Conservation (phyloP, 805 yeast genomes). For the Pichia pseudocactophila region DNA sequence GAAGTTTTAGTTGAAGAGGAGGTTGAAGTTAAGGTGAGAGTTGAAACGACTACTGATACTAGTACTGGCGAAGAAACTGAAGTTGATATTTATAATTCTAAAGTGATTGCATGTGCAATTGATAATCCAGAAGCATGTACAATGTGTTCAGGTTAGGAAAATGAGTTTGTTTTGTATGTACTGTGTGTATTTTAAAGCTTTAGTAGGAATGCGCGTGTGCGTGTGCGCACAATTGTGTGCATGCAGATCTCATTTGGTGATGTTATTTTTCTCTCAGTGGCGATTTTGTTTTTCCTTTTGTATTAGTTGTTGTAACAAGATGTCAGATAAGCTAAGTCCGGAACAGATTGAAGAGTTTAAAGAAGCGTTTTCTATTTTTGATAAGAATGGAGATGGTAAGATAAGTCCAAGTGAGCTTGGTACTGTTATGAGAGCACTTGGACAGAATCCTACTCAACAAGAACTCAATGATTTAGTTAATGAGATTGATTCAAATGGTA, state of each 20-base stretch:
- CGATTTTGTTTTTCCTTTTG: no score
- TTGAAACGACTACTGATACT: slow-evolving; percentile 2
- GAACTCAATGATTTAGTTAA: slow-evolving; percentile 95
- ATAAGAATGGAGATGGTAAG: slow-evolving; percentile 94
- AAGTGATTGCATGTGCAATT: slow-evolving; percentile 94
- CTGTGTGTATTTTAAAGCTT: not conserved
- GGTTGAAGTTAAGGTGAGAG: slow-evolving; percentile 3
- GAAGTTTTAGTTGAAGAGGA: slow-evolving; percentile 2
- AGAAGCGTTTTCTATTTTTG: slow-evolving; percentile 95
- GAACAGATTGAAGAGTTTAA: slow-evolving; percentile 95
- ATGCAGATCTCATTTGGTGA: not conserved
- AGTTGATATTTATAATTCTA: slow-evolving; percentile 81
- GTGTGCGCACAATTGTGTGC: no score
- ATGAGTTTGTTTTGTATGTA: not conserved
- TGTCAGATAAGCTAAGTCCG: slow-evolving; percentile 87
- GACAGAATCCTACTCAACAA: slow-evolving; percentile 93
- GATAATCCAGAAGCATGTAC: slow-evolving; percentile 96
- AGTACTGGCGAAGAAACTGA: slow-evolving; percentile 29
- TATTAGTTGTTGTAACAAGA: not conserved
- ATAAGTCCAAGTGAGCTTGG: slow-evolving; percentile 94
- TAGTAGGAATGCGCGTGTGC: no score
- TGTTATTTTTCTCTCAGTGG: not conserved
- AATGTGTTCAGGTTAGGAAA: slow-evolving; percentile 88
- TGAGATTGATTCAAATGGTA: slow-evolving; percentile 93
- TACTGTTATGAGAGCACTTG: slow-evolving; percentile 98